phyloP scores from a whole-genome alignment of 2,329 filamentous ascomycete genomes.

The Blastomyces percursus region DNA sequence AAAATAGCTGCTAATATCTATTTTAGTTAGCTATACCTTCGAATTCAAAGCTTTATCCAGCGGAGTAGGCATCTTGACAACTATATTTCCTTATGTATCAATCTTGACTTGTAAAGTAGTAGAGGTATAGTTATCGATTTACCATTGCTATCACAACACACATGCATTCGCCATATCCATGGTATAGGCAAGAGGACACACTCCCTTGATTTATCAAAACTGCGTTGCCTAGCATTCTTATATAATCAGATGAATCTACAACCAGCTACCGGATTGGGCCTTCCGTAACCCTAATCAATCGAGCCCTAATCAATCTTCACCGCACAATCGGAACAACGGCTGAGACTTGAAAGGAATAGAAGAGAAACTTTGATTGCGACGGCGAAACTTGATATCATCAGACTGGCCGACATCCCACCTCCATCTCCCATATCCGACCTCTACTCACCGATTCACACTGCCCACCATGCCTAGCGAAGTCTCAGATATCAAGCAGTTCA shows the following conservation, averaged over 20 bases:
- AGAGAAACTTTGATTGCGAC: conserved; percentile 10
- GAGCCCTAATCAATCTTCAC: conserved; percentile 19
- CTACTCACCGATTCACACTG: conserved; percentile 24
- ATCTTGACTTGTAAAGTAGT: background rate
- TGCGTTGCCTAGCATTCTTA: background rate
- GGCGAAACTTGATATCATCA: conserved; percentile 11
- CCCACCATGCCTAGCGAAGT: conserved; percentile 96
- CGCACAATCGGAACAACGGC: conserved; percentile 9
- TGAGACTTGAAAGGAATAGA: conserved; percentile 10
- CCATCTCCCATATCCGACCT: background rate
- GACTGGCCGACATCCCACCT: background rate
- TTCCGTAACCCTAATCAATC: background rate
- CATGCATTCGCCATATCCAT: background rate
- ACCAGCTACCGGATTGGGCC: background rate
- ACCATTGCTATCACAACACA: background rate
- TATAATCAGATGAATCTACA: background rate
- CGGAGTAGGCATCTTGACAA: conserved; percentile 52
- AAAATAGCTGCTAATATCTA: background rate
- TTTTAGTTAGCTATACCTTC: conserved; percentile 41
- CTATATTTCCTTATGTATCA: background rate
- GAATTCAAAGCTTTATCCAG: conserved; percentile 59
- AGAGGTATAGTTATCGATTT: background rate
- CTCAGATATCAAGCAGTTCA: conserved; percentile 99
- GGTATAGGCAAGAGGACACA: conserved; percentile 12
- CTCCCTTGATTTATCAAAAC: background rate